Evolutionary conservation across 257 asterid genomes (phyloP).

Genomic region (Solanum paucissectum): DNA sequence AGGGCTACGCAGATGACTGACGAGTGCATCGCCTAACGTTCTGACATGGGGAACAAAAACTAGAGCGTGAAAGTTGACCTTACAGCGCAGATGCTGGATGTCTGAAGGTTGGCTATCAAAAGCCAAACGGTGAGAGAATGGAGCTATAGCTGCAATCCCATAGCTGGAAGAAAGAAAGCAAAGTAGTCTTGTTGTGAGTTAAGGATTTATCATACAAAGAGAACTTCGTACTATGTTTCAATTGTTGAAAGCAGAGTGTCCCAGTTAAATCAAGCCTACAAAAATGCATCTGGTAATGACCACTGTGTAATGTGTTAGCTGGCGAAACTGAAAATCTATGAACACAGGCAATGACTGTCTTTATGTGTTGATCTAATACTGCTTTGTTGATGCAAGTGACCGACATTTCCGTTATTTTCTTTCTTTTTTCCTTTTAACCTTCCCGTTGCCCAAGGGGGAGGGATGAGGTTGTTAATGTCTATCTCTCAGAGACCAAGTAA

Average conservation of each 20-base stretch:
- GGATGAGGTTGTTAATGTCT: not conserved
- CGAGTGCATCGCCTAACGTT: conserved; percentile 22
- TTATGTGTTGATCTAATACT: not conserved
- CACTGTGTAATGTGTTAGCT: not conserved
- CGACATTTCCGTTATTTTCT: not conserved
- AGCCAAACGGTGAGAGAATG: conserved; percentile 40
- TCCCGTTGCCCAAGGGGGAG: not conserved
- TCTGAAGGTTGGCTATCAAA: conserved; percentile 30
- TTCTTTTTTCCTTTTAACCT: not conserved
- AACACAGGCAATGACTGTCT: not conserved
- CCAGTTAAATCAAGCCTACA: not conserved
- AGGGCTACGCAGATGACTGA: conserved; percentile 22
- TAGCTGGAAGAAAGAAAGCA: conserved; percentile 16
- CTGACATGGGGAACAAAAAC: conserved; percentile 35
- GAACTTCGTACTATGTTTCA: not conserved
- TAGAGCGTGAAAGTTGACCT: conserved; percentile 31
- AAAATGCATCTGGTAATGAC: not conserved
- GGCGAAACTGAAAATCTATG: not conserved
- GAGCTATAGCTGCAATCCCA: conserved; percentile 37
- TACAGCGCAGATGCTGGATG: conserved; percentile 35
- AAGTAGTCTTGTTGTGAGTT: not conserved
- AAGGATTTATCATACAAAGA: not conserved
- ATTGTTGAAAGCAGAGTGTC: not conserved
- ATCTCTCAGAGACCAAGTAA: not conserved
- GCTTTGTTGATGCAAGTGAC: not conserved